phyloP scores from a whole-genome alignment of 2,329 filamentous ascomycete species.

The Reticulascus tulasneorum region DNA sequence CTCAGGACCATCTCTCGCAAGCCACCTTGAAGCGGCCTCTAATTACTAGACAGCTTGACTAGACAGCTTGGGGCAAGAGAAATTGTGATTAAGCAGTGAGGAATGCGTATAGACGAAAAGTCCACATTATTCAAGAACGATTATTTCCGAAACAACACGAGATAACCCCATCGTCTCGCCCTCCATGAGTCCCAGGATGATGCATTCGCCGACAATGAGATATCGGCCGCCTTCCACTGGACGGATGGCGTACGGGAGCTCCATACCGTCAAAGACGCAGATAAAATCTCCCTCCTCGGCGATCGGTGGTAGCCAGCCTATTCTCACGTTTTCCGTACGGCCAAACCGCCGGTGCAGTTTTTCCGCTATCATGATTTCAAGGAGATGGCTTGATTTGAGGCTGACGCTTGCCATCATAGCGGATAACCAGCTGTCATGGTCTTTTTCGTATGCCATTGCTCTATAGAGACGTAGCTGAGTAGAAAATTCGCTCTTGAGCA shows the following conservation, averaged over 20 bases:
- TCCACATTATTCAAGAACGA: neutral
- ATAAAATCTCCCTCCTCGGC: slow-evolving; percentile 1
- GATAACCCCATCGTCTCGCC: neutral
- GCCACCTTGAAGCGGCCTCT: no score
- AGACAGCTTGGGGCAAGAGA: no score
- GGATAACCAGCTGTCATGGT: neutral
- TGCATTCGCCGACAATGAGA: slow-evolving; percentile 1
- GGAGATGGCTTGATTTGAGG: neutral
- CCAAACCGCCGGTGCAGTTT: slow-evolving; percentile 2
- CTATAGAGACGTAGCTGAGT: neutral
- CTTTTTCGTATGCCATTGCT: slow-evolving; percentile 1
- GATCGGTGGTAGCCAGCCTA: slow-evolving; percentile 3
- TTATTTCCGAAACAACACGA: neutral
- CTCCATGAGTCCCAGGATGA: neutral
- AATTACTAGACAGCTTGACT: no score
- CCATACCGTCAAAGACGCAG: slow-evolving; percentile 3
- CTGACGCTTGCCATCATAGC: neutral
- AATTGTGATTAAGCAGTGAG: no score
- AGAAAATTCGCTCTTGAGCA: neutral
- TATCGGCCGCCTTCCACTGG: neutral
- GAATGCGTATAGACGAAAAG: no score
- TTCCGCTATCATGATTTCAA: slow-evolving; percentile 1
- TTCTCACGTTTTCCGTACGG: neutral
- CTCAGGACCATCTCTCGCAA: no score
- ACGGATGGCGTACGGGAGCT: slow-evolving; percentile 1